These are phyloP conservation scores for Tardiomyces digboiensis DNA, from an alignment of 1,139 yeast genomes.

Conservation along the genomic window DNA sequence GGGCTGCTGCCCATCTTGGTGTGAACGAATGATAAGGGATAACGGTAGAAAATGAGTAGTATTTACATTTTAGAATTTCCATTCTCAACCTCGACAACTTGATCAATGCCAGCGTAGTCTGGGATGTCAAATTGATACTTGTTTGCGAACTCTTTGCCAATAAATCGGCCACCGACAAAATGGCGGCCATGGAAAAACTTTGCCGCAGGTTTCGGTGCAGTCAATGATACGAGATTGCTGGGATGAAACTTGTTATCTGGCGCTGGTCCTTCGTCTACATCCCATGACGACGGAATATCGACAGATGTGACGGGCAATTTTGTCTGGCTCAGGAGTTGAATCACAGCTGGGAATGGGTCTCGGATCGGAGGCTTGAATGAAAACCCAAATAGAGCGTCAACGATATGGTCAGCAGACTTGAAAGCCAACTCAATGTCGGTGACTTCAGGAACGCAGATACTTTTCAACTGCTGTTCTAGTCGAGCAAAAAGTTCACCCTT, in stretches of 20 bases:
- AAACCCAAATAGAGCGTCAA: constrained; percentile 89
- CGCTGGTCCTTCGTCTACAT: constrained; percentile 78
- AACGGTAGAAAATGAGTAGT: too few relatives aligned
- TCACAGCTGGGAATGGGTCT: constrained; percentile 59
- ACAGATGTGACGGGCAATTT: constrained; percentile 58
- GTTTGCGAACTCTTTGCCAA: constrained; percentile 53
- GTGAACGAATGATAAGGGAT: not conserved
- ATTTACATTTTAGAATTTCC: too few relatives aligned
- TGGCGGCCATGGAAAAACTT: constrained; percentile 43
- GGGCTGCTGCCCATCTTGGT: not conserved
- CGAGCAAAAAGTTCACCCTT: constrained; percentile 27
- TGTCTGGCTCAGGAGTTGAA: constrained; percentile 38
- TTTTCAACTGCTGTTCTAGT: constrained; percentile 50
- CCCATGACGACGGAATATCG: constrained; percentile 97
- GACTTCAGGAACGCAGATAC: constrained; percentile 41
- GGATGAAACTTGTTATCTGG: constrained; percentile 40
- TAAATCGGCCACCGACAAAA: constrained; percentile 86
- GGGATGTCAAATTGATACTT: constrained; percentile 64
- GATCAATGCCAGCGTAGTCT: constrained; percentile 26
- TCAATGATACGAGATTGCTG: constrained; percentile 62
- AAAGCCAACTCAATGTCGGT: constrained; percentile 30
- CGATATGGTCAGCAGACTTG: constrained; percentile 35
- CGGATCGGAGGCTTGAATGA: constrained; percentile 87
- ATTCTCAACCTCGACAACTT: constrained; percentile 4
- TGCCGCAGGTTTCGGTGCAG: constrained; percentile 93